Conservation (phyloP, 1,139 yeast species). For the Sporopachydermia cereana region DNA sequence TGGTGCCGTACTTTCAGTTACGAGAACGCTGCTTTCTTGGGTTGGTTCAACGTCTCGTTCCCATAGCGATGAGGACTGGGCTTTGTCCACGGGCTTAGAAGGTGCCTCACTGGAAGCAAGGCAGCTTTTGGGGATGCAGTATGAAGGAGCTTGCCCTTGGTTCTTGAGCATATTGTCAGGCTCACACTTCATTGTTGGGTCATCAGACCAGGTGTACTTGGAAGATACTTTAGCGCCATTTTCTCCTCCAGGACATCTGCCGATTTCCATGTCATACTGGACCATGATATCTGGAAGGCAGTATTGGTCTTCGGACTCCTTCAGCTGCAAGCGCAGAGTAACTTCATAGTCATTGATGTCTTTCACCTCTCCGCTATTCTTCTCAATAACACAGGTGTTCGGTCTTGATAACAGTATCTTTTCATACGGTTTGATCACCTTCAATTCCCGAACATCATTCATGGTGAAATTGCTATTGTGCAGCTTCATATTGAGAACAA, state of each 20-base stretch:
- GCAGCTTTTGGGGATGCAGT: slow-evolving; percentile 4
- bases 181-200: background rate
- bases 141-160: background rate
- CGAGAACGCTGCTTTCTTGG: too few species aligned
- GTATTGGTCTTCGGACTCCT: background rate
- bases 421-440: background rate
- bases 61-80: background rate
- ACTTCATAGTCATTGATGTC: background rate
- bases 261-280: background rate
- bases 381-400: background rate
- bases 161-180: background rate
- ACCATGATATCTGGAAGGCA: slow-evolving; percentile 2
- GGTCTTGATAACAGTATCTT: background rate
- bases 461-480: background rate
- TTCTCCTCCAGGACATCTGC: background rate
- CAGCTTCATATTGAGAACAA: background rate
- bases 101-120: background rate
- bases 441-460: slow-evolving; percentile 2
- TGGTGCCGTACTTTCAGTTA: background rate
- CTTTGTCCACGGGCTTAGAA: background rate
- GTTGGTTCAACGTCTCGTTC: too few species aligned
- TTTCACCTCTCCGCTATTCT: background rate
- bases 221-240: background rate
- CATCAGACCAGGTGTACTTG: background rate
- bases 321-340: background rate